phyloP scores from a whole-genome alignment of 805 yeast genomes.

The Priceomyces castillae region DNA sequence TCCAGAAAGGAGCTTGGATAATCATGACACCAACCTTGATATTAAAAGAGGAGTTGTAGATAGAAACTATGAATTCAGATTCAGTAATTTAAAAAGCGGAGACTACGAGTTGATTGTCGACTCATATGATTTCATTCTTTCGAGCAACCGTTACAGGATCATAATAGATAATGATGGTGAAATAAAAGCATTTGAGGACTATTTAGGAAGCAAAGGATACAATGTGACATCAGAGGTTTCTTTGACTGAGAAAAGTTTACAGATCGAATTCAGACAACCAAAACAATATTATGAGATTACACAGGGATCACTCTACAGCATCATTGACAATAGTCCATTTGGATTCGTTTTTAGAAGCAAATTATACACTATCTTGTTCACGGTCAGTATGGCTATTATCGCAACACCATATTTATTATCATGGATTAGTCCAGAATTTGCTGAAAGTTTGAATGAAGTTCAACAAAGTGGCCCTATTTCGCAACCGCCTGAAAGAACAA shows the following conservation, averaged over 20 bases:
- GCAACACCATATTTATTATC: constrained; percentile 31
- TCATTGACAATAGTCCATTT: constrained; percentile 39
- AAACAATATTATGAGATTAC: constrained; percentile 36
- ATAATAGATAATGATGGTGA: constrained; percentile 20
- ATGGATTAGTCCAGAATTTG: constrained; percentile 35
- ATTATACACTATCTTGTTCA: constrained; percentile 34
- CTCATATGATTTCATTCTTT: constrained; percentile 36
- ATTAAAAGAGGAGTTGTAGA: constrained; percentile 18
- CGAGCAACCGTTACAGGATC: constrained; percentile 24
- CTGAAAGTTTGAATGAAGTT: constrained; percentile 27
- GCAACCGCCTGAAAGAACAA: neutral
- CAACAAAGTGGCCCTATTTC: constrained; percentile 8
- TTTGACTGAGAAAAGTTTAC: constrained; percentile 19
- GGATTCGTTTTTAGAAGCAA: constrained; percentile 39
- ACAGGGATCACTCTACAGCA: constrained; percentile 26
- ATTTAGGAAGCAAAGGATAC: constrained; percentile 13
- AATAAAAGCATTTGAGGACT: constrained; percentile 20
- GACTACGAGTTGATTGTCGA: constrained; percentile 31
- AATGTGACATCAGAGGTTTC: constrained; percentile 18
- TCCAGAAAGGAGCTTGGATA: neutral
- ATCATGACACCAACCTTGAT: neutral
- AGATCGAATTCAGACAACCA: constrained; percentile 16
- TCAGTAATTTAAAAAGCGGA: constrained; percentile 25
- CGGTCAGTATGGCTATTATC: constrained; percentile 25
- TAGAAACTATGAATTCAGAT: constrained; percentile 24